Evolutionary conservation across 2,329 filamentous ascomycete species (phyloP).

Genomic region (Botryotinia narcissicola): DNA sequence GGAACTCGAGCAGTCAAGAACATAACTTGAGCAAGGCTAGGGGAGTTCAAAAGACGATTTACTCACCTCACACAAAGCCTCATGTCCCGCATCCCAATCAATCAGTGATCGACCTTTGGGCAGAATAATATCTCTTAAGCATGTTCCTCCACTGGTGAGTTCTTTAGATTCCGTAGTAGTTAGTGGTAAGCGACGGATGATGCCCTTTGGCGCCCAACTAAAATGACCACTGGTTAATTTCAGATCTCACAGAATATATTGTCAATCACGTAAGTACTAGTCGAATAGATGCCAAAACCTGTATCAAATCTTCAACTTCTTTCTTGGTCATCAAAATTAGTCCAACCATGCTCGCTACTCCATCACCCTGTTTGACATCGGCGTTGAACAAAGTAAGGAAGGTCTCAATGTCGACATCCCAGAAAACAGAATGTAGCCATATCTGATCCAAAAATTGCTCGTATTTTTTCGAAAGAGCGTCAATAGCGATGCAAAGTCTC

Average conservation of each 20-base stretch:
- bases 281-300: background rate
- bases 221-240: background rate
- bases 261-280: background rate
- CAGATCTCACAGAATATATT: background rate
- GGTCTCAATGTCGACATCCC: background rate
- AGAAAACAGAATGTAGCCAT: background rate
- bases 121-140: background rate
- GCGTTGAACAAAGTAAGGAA: background rate
- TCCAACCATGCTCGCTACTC: background rate
- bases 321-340: background rate
- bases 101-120: background rate
- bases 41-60: background rate
- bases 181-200: constrained; percentile 1
- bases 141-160: background rate
- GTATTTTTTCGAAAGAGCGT: background rate
- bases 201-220: constrained; percentile 3
- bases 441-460: background rate
- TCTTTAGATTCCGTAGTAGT: background rate
- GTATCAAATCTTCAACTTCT: background rate
- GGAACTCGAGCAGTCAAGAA: too few species aligned
- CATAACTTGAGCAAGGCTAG: background rate
- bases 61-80: background rate
- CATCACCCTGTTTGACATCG: background rate
- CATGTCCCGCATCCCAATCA: background rate
- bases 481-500: background rate